Percentiles rank a stretch among this genome's conserved stretches.
Evolutionary conservation across 177 flowering plant species (phyloP).

Genomic region (Vitis hybrid): DNA sequence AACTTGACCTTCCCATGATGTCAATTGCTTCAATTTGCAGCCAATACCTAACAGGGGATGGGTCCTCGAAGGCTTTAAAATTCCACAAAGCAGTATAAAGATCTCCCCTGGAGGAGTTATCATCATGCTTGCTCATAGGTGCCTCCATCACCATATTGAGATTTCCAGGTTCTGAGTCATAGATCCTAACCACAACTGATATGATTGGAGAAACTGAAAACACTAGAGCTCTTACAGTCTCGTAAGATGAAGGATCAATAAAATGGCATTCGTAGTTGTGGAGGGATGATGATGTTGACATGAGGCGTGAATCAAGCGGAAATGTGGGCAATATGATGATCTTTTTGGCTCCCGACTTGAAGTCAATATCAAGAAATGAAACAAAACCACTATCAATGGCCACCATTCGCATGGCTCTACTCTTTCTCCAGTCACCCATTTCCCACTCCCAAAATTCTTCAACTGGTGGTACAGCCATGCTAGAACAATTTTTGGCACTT

Average conservation of each 20-base stretch:
- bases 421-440: slow-evolving; percentile 97
- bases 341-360: slow-evolving; percentile 46
- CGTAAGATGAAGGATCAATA: slow-evolving; percentile 35
- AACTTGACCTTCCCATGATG: slow-evolving; percentile 43
- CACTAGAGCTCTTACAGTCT: slow-evolving; percentile 67
- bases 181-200: slow-evolving; percentile 67
- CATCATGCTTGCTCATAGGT: slow-evolving; percentile 51
- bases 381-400: slow-evolving; percentile 83
- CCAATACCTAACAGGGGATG: slow-evolving; percentile 80
- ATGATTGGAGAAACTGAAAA: slow-evolving; percentile 63
- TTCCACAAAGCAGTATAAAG: slow-evolving; percentile 77
- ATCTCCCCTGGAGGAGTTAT: slow-evolving; percentile 48
- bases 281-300: slow-evolving; percentile 39
- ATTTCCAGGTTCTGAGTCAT: slow-evolving; percentile 60
- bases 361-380: slow-evolving; percentile 75
- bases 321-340: slow-evolving; percentile 80
- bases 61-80: slow-evolving; percentile 74
- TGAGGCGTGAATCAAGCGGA: slow-evolving; percentile 81
- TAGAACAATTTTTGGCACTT: slow-evolving; percentile 39
- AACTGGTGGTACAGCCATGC: slow-evolving; percentile 18
- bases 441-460: slow-evolving; percentile 98
- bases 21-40: slow-evolving; percentile 83
- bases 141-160: slow-evolving; percentile 55
- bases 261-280: slow-evolving; percentile 39
- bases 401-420: slow-evolving; percentile 74